Conservation (phyloP, 768 basidiomycete genomes). For the Trametes cubensis region DNA sequence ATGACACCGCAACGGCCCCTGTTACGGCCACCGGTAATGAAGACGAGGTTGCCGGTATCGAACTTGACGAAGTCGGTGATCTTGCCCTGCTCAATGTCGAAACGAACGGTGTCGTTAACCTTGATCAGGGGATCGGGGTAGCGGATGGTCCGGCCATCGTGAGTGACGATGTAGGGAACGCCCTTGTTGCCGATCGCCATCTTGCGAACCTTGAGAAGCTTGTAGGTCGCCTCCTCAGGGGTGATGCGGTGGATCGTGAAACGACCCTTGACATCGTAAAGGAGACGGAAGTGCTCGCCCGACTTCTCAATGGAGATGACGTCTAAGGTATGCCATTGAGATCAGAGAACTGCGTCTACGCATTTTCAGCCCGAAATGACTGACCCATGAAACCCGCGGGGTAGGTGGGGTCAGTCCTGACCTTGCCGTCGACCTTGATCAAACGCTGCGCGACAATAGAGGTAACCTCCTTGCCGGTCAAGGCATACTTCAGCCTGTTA, state of each 20-base stretch:
- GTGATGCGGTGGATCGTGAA: slow-evolving; percentile 99
- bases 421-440: slow-evolving; percentile 98
- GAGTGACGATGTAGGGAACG: slow-evolving; percentile 96
- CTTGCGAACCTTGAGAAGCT: slow-evolving; percentile 92
- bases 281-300: slow-evolving; percentile 97
- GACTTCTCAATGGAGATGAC: slow-evolving; percentile 98
- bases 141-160: slow-evolving; percentile 99
- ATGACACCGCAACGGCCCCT: slow-evolving; percentile 98
- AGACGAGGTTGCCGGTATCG: slow-evolving; percentile 95
- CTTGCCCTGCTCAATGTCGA: slow-evolving; percentile 93
- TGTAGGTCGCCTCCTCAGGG: slow-evolving; percentile 94
- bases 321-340: slow-evolving; percentile 50
- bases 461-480: slow-evolving; percentile 95
- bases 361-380: slow-evolving; percentile 31
- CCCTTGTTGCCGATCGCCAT: slow-evolving; percentile 91
- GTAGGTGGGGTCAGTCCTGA: slow-evolving; percentile 96
- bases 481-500: slow-evolving; percentile 98
- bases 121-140: slow-evolving; percentile 96
- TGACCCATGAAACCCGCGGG: slow-evolving; percentile 97
- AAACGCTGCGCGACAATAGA: slow-evolving; percentile 94
- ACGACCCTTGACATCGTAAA: slow-evolving; percentile 99
- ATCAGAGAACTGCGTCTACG: not conserved
- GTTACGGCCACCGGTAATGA: slow-evolving; percentile 99
- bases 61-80: slow-evolving; percentile 93
- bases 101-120: slow-evolving; percentile 98